Evolutionary conservation across 768 basidiomycete species (phyloP).

Genomic region (Podaxis sp.): DNA sequence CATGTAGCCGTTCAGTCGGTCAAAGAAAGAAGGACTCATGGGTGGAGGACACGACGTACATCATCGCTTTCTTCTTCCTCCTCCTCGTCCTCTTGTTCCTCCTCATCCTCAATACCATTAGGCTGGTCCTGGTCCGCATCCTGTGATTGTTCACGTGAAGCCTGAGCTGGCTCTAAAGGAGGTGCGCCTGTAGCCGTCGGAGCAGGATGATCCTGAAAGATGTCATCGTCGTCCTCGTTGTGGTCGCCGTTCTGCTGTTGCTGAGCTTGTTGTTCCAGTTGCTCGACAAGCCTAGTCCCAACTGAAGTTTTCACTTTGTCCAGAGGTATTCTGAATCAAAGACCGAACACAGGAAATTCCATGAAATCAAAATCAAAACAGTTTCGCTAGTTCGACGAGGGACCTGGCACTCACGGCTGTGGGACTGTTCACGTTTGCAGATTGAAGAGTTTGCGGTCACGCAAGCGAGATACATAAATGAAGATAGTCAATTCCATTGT

Average conservation of each 20-base stretch:
- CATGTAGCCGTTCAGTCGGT: neutral
- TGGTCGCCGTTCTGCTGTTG: constrained; percentile 34
- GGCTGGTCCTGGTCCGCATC: constrained; percentile 28
- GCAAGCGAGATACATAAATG: constrained; percentile 26
- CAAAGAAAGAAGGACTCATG: neutral
- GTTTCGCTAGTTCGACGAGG: constrained; percentile 11
- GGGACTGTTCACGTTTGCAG: constrained; percentile 36
- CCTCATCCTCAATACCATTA: constrained; percentile 33
- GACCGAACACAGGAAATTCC: constrained; percentile 6
- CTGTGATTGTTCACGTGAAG: constrained; percentile 24
- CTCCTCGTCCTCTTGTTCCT: constrained; percentile 26
- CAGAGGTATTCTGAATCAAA: constrained; percentile 28
- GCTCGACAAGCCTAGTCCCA: constrained; percentile 48
- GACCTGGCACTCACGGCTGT: constrained; percentile 53
- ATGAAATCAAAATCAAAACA: neutral
- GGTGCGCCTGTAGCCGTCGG: neutral
- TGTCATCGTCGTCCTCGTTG: constrained; percentile 23
- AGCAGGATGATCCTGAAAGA: constrained; percentile 1
- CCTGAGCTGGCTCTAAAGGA: neutral
- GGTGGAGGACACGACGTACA: constrained; percentile 25
- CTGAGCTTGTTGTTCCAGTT: constrained; percentile 44
- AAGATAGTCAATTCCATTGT: constrained; percentile 18
- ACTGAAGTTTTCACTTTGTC: constrained; percentile 41
- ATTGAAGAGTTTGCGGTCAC: constrained; percentile 34
- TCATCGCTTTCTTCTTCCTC: constrained; percentile 32